Conservation (phyloP, 2,329 filamentous ascomycete genomes). For the Penicillium fuscoglaucum region DNA sequence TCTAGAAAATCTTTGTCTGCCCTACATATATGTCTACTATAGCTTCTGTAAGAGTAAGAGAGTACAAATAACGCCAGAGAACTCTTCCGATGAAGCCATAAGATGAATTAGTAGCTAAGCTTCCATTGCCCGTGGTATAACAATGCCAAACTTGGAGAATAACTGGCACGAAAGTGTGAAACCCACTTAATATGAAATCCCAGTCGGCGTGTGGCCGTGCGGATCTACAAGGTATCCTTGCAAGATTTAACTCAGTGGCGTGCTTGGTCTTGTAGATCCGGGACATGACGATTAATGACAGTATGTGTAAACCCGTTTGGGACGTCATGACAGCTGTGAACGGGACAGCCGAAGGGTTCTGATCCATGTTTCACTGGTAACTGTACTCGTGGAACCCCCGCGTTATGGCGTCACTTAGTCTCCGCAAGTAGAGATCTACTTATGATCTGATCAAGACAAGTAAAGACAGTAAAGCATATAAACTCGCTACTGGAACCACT, state of each 20-base stretch:
- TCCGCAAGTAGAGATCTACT: slow-evolving; percentile 1
- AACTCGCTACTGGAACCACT: neutral
- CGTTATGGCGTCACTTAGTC: slow-evolving; percentile 22
- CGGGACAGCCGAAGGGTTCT: neutral
- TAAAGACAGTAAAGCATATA: slow-evolving; percentile 13
- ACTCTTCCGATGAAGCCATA: neutral
- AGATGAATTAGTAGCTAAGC: neutral
- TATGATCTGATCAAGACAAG: neutral
- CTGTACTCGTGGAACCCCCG: slow-evolving; percentile 6
- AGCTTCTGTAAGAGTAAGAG: neutral
- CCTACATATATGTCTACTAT: neutral
- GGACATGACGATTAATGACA: slow-evolving; percentile 23
- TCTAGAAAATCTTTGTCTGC: neutral
- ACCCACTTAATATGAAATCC: neutral
- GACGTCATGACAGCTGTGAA: slow-evolving; percentile 21
- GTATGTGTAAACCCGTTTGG: slow-evolving; percentile 1
- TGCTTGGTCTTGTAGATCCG: slow-evolving; percentile 4
- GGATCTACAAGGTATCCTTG: neutral
- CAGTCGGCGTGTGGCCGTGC: neutral
- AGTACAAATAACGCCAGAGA: neutral
- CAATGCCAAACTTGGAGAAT: neutral
- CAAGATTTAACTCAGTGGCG: slow-evolving; percentile 13
- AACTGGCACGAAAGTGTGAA: neutral
- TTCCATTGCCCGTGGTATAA: neutral
- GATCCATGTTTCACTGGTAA: neutral